phyloP scores from a whole-genome alignment of 306 rosid genomes.

The Carpinus viminea region DNA sequence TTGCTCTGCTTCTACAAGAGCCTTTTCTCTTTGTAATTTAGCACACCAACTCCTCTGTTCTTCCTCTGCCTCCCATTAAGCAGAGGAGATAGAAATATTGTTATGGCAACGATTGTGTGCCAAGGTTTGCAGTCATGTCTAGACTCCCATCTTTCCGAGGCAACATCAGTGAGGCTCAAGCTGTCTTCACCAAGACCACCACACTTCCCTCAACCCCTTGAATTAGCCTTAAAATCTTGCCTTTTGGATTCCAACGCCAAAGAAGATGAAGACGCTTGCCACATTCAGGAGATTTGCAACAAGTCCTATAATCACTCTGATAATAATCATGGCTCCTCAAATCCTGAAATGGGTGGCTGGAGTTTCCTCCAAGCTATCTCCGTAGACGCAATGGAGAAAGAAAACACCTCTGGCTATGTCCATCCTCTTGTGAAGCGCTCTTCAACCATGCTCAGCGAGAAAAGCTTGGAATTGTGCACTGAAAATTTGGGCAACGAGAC shows the following conservation, averaged over 20 bases:
- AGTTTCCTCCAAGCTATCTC: slow-evolving; percentile 62
- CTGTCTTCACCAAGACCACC: slow-evolving; percentile 46
- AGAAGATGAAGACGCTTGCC: slow-evolving; percentile 26
- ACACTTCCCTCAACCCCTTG: slow-evolving; percentile 39
- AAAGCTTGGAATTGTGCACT: slow-evolving; percentile 75
- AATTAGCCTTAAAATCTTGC: slow-evolving; percentile 42
- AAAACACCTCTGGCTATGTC: slow-evolving; percentile 42
- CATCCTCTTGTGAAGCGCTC: slow-evolving; percentile 60
- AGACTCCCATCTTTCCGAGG: slow-evolving; percentile 60
- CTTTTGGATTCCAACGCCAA: slow-evolving; percentile 37
- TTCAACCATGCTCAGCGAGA: slow-evolving; percentile 43
- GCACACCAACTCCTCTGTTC: slow-evolving; percentile 19
- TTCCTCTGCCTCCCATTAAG: not conserved
- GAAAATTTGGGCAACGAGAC: slow-evolving; percentile 88
- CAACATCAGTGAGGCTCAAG: slow-evolving; percentile 57
- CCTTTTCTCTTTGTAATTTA: slow-evolving; percentile 10
- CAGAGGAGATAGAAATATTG: not conserved
- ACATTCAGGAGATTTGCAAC: slow-evolving; percentile 19
- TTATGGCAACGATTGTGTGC: slow-evolving; percentile 76
- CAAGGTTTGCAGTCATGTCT: slow-evolving; percentile 57
- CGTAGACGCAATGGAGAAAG: slow-evolving; percentile 22
- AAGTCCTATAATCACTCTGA: not conserved
- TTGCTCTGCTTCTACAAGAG: slow-evolving; percentile 5
- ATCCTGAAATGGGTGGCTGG: slow-evolving; percentile 42
- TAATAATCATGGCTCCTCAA: slow-evolving; percentile 10